Conservation (phyloP, 495 filamentous ascomycete species). For the Penicillium atrosanguineum region DNA sequence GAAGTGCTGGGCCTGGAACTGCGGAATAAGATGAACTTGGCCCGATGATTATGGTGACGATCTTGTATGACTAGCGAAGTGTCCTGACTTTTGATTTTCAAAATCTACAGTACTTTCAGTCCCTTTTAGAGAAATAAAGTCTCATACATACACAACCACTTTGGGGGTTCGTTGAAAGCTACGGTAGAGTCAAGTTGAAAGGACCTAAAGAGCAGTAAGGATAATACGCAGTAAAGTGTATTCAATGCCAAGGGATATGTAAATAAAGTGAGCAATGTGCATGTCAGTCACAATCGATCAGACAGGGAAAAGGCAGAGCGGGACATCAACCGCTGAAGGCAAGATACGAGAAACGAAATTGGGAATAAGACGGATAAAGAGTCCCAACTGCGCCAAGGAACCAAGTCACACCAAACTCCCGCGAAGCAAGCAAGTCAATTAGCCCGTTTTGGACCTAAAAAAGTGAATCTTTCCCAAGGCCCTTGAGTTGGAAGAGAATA, state of each 20-base stretch:
- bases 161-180: neutral
- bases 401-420: slow-evolving; percentile 21
- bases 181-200: neutral
- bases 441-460: neutral
- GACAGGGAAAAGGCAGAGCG: slow-evolving; percentile 6
- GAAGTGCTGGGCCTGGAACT: slow-evolving; percentile 10
- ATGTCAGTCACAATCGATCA: slow-evolving; percentile 12
- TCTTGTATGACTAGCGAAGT: slow-evolving; percentile 13
- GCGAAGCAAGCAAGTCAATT: slow-evolving; percentile 11
- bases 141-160: neutral
- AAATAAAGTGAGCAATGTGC: slow-evolving; percentile 15
- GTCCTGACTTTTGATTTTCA: neutral
- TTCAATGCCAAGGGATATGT: slow-evolving; percentile 14
- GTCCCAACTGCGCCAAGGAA: slow-evolving; percentile 19
- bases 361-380: slow-evolving; percentile 17
- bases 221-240: neutral
- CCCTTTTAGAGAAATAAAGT: neutral
- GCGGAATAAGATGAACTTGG: slow-evolving; percentile 5
- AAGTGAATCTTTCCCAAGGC: neutral
- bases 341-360: slow-evolving; percentile 12
- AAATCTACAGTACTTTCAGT: neutral
- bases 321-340: slow-evolving; percentile 21
- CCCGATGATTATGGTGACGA: neutral
- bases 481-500: neutral
- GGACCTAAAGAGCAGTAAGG: neutral